A percentile compares a stretch with the other conserved stretches of the same genome.
Evolutionary conservation across 2,329 filamentous ascomycete genomes (phyloP).

Genomic region (Xylaria sp.): DNA sequence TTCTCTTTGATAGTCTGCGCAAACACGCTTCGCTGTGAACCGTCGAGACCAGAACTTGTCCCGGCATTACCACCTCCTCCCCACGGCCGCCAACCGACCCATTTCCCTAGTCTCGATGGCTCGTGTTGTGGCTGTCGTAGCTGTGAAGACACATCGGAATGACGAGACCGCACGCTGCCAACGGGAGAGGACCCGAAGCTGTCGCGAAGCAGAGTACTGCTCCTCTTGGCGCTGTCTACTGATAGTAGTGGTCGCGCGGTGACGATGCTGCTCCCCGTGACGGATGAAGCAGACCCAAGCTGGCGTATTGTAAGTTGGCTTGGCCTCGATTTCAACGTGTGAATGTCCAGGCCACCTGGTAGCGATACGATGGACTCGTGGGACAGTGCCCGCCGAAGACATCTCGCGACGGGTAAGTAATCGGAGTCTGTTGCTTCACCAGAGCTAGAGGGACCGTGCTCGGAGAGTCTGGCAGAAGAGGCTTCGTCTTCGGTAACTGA

Average conservation of each 20-base stretch:
- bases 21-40: slow-evolving; percentile 13
- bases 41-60: slow-evolving; percentile 5
- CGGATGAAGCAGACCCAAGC: slow-evolving; percentile 64
- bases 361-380: slow-evolving; percentile 92
- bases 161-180: slow-evolving; percentile 51
- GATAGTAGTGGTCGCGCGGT: slow-evolving; percentile 69
- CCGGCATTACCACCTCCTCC: slow-evolving; percentile 38
- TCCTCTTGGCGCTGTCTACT: slow-evolving; percentile 57
- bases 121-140: slow-evolving; percentile 29
- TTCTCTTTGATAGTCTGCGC: slow-evolving; percentile 50
- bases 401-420: slow-evolving; percentile 54
- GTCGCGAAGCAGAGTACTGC: slow-evolving; percentile 69
- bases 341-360: slow-evolving; percentile 88
- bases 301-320: slow-evolving; percentile 75
- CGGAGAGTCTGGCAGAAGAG: slow-evolving; percentile 41
- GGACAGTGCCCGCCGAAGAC: slow-evolving; percentile 74
- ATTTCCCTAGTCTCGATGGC: slow-evolving; percentile 54
- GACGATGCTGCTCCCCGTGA: slow-evolving; percentile 68
- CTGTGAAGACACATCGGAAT: slow-evolving; percentile 45
- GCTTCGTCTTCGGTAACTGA: slow-evolving; percentile 51
- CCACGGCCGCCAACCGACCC: slow-evolving; percentile 58
- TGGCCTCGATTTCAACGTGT: slow-evolving; percentile 79
- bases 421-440: slow-evolving; percentile 49
- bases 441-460: slow-evolving; percentile 45
- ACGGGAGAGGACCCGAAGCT: slow-evolving; percentile 50